Percentiles rank a stretch among this genome's conserved stretches.
phyloP scores from a whole-genome alignment of 208 protist genomes.

The Leishmania lainsoni region DNA sequence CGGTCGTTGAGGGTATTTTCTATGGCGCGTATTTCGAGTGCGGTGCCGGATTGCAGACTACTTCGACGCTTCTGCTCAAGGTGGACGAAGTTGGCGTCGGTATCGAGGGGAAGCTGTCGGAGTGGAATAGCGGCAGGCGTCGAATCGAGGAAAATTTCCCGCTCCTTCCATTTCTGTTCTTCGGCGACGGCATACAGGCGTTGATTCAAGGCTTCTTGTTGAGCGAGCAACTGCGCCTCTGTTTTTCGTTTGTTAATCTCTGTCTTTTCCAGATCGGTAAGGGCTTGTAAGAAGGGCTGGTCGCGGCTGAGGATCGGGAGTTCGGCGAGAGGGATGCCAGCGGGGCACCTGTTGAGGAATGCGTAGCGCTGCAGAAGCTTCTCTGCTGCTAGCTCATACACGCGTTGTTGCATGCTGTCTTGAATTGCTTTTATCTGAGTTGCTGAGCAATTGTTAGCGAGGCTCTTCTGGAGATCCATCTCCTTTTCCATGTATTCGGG shows the following conservation, averaged over 20 bases:
- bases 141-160: slow-evolving; percentile 40
- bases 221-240: slow-evolving; percentile 1
- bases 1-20: slow-evolving; percentile 56
- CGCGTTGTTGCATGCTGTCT: slow-evolving; percentile 44
- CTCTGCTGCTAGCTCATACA: slow-evolving; percentile 50
- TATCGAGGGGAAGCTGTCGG: slow-evolving; percentile 32
- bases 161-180: slow-evolving; percentile 28
- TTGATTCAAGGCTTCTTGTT: slow-evolving; percentile 33
- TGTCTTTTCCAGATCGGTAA: slow-evolving; percentile 20
- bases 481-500: slow-evolving; percentile 40
- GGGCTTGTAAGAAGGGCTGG: slow-evolving; percentile 24
- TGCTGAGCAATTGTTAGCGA: background rate
- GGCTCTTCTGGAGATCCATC: slow-evolving; percentile 16
- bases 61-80: slow-evolving; percentile 16
- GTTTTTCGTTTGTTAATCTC: background rate
- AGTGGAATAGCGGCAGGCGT: slow-evolving; percentile 28
- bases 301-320: slow-evolving; percentile 38
- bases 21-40: background rate
- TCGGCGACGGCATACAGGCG: slow-evolving; percentile 36
- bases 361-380: slow-evolving; percentile 35
- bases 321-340: slow-evolving; percentile 28
- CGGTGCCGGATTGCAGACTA: background rate
- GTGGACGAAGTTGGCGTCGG: slow-evolving; percentile 19
- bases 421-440: slow-evolving; percentile 13
- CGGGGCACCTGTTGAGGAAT: slow-evolving; percentile 32